phyloP scores from a whole-genome alignment of 1,284 basidiomycete genomes.

The Cutaneotrichosporon sp. region DNA sequence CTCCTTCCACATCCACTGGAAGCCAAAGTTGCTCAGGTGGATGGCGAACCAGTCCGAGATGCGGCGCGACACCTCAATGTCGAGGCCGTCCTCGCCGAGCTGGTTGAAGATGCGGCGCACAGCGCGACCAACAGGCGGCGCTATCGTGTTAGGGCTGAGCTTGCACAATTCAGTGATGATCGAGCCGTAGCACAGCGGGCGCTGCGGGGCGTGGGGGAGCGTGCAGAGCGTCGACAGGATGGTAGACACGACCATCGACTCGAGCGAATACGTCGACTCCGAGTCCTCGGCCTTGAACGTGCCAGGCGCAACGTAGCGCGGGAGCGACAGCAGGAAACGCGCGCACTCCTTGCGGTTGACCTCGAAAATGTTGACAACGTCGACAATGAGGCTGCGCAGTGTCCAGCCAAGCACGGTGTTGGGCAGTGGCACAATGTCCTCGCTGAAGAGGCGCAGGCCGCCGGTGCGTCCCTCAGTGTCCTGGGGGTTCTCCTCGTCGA shows the following conservation, averaged over 20 bases:
- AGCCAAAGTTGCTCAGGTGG: conserved; percentile 96
- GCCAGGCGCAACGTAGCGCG: conserved; percentile 74
- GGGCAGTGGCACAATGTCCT: conserved; percentile 72
- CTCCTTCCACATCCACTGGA: conserved; percentile 99
- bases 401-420: conserved; percentile 70
- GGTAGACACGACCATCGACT: conserved; percentile 48
- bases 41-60: conserved; percentile 93
- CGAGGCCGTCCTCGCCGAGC: conserved; percentile 67
- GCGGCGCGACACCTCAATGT: conserved; percentile 72
- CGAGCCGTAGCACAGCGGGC: conserved; percentile 78
- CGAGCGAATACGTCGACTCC: conserved; percentile 41
- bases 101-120: conserved; percentile 77
- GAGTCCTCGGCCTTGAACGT: conserved; percentile 59
- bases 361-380: conserved; percentile 86
- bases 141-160: conserved; percentile 80
- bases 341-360: conserved; percentile 95
- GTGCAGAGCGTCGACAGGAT: conserved; percentile 70
- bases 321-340: conserved; percentile 75
- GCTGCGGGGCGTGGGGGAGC: conserved; percentile 70
- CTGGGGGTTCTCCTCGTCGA: conserved; percentile 51
- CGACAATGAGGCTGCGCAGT: conserved; percentile 69
- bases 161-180: conserved; percentile 93
- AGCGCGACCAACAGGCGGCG: conserved; percentile 91
- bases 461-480: conserved; percentile 54
- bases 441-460: conserved; percentile 64